Base-by-base conservation (phyloP, 192 early-diverging fungal genomes). In the Coemansia sp. region DNA sequence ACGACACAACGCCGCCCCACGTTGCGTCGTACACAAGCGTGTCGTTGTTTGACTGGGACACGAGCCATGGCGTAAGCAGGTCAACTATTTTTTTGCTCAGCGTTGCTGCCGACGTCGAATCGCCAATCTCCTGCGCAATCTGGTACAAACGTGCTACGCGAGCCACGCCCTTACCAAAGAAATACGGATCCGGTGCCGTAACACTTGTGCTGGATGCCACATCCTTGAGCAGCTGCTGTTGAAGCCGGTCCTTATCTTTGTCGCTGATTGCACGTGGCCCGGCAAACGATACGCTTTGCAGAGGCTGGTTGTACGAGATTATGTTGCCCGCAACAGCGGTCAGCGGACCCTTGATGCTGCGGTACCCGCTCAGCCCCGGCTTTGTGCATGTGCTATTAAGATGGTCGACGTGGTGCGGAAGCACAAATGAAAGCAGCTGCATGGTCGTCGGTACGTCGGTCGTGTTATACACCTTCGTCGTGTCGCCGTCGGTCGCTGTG, bases 91-190 rank as follows among this genome's bases (percentile, higher is more conserved):
- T 52, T 5, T 18, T 46, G 19, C 57, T 23, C 18, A 78, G 58
- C 5, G 30, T 23, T 0, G 27, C 16, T 0, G 65, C 60, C 2
- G 75, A 44, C 10, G 71, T 47, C 0, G 14, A 23, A 28, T 77
- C 73, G 31, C 64, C 75, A 25, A 76, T 43, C 28, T 82, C 73
- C 6, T 75, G 53, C 1, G 81, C 81, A 29, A 84, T 82, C 61
- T 82, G 71, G 30, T 64, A 64, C 25, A 84, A 67, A 1, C 81
- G 73, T 14, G 83, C 83, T 25, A 79, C 43, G 19, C 49, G 56
- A 10, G 83, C 83, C 9, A 79, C 54, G 19, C 71, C 64, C 64
- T 82, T 82, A 48, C 83, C 83, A 48, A 77, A 84, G 53, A 81
- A 82, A 59, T 84, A 84, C 18, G 79, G 79, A 10, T 82, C 81